Evolutionary conservation across 306 rosid species (phyloP), one percentile per base, ranked within the genome.

Genomic region (Cucurbita argyrosperma): DNA sequence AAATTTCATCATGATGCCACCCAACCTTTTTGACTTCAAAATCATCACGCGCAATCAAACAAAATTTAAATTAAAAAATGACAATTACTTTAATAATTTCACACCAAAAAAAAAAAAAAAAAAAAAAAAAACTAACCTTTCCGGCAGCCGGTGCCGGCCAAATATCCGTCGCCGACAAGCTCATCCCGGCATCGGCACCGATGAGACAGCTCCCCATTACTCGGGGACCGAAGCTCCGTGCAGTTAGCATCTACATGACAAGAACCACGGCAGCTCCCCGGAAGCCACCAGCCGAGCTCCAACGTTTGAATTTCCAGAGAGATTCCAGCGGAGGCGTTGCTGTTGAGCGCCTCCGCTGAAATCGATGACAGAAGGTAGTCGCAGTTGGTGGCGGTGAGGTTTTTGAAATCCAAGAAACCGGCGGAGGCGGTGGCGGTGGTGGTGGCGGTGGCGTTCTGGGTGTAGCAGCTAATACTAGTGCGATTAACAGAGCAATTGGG

Each of bases 251-350:
- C 45, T 10, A 4, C 9, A 38, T 84, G 83, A 72, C 98, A 94
- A 7, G 74, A 69, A 3, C 7, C 58, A 65, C 95, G 62, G 74
- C 98, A 94, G 5, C 4, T 62, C 26, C 98, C 98, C 4, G 79
- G 78, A 37, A 89, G 60, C 98, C 97, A 94, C 97, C 97, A 94
- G 6, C 84, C 96, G 37, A 94, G 87, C 69, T 86, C 89, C 39
- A 84, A 85, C 15, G 82, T 82, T 76, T 80, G 88, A 12, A 94
- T 85, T 67, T 86, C 92, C 85, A 94, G 79, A 4, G 89, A 81
- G 67, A 88, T 56, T 77, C 82, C 75, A 15, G 77, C 72, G 0
- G 87, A 80, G 43, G 5, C 35, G 53, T 87, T 84, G 49, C 5
- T 23, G 30, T 86, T 84, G 60, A 38, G 67, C 12, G 62, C 40